Conservation (phyloP, 1,284 basidiomycete species). For the Apiotrichum brassicae region DNA sequence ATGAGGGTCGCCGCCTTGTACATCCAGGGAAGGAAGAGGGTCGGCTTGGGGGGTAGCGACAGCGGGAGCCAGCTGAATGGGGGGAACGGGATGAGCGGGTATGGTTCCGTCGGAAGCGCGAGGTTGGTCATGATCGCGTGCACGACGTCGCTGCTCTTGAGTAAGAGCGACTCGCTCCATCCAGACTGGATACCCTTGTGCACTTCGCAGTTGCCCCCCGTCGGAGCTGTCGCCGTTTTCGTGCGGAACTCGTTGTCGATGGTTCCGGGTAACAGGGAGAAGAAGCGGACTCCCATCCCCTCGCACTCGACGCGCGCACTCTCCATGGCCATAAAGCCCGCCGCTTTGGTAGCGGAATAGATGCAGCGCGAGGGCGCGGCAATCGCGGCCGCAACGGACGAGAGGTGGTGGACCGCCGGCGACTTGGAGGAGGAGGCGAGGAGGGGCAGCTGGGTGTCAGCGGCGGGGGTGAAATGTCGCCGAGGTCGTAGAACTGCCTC, state of each 20-base stretch:
- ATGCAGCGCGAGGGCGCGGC: constrained; percentile 79
- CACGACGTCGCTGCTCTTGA: constrained; percentile 32
- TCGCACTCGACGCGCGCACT: constrained; percentile 57
- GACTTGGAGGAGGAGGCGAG: constrained; percentile 61
- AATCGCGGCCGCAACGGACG: constrained; percentile 70
- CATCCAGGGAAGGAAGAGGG: constrained; percentile 38
- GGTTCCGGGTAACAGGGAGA: constrained; percentile 46
- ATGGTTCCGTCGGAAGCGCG: constrained; percentile 29
- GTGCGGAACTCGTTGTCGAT: constrained; percentile 70
- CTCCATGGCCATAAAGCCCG: constrained; percentile 67
- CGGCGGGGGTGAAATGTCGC: no score
- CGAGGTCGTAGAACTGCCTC: background rate
- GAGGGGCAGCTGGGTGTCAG: constrained; percentile 60
- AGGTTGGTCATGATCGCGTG: constrained; percentile 38
- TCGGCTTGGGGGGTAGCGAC: constrained; percentile 28
- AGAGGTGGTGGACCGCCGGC: constrained; percentile 72
- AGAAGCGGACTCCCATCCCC: constrained; percentile 44
- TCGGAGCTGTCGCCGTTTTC: constrained; percentile 56
- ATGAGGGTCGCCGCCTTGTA: constrained; percentile 38
- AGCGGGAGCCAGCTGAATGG: constrained; percentile 35
- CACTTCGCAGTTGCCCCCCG: constrained; percentile 27
- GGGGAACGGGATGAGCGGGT: constrained; percentile 39
- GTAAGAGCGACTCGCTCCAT: constrained; percentile 33
- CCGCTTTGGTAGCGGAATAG: constrained; percentile 78
- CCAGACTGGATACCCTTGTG: constrained; percentile 27